These are phyloP conservation scores for Neurospora sp. DNA, from an alignment of 495 filamentous ascomycete species.

Conservation along the genomic window DNA sequence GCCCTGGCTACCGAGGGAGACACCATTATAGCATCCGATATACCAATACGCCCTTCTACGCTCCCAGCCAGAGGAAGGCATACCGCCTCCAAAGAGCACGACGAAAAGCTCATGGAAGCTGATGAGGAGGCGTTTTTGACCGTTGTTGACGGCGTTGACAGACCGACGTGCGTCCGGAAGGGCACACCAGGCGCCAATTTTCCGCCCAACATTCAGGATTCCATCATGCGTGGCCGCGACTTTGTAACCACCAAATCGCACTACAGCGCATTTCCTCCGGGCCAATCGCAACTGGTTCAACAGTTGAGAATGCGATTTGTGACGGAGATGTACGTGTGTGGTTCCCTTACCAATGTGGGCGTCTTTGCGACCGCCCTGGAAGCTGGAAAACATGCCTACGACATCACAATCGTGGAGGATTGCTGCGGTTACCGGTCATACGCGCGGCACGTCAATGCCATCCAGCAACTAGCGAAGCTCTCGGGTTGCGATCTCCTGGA, in stretches of 20 bases:
- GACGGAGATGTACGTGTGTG: slow-evolving; percentile 87
- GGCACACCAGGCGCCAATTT: slow-evolving; percentile 61
- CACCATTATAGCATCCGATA: slow-evolving; percentile 32
- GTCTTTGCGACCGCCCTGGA: slow-evolving; percentile 90
- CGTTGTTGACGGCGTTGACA: slow-evolving; percentile 28
- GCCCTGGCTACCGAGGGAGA: slow-evolving; percentile 37
- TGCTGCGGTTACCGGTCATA: slow-evolving; percentile 77
- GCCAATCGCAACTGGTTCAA: slow-evolving; percentile 48
- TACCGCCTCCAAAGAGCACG: slow-evolving; percentile 11
- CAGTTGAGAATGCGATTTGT: slow-evolving; percentile 67
- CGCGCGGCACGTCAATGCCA: slow-evolving; percentile 61
- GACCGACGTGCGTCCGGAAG: slow-evolving; percentile 44
- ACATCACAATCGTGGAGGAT: slow-evolving; percentile 77
- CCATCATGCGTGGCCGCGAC: slow-evolving; percentile 50
- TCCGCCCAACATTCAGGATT: slow-evolving; percentile 43
- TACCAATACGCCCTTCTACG: slow-evolving; percentile 10
- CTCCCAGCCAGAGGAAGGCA: slow-evolving; percentile 8
- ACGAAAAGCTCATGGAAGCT: slow-evolving; percentile 19
- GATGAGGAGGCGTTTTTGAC: slow-evolving; percentile 53
- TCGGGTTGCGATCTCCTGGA: slow-evolving; percentile 60
- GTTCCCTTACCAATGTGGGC: slow-evolving; percentile 78
- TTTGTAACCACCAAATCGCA: slow-evolving; percentile 65
- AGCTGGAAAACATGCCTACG: slow-evolving; percentile 76
- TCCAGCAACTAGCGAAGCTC: slow-evolving; percentile 65
- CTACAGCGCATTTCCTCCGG: slow-evolving; percentile 68